Conservation (phyloP, 2,329 filamentous ascomycete genomes). For the Rutstroemia sp. region DNA sequence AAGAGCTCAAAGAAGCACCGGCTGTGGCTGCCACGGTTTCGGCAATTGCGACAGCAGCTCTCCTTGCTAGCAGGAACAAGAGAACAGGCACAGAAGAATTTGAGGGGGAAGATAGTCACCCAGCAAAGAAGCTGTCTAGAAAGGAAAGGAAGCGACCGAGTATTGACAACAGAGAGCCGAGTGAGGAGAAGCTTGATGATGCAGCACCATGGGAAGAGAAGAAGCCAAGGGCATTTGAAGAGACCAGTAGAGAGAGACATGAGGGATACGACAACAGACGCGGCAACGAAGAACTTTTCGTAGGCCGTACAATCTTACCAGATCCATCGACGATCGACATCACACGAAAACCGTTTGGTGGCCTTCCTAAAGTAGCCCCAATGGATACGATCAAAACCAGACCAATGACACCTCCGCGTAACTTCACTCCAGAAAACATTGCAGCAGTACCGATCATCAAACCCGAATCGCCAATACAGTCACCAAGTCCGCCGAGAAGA, state of each 20-base stretch:
- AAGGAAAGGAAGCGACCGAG: slow-evolving; percentile 34
- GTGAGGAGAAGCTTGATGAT: slow-evolving; percentile 40
- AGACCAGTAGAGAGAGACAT: slow-evolving; percentile 5
- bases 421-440: neutral
- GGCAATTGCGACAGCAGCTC: slow-evolving; percentile 17
- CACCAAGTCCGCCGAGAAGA: neutral
- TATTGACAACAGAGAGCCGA: slow-evolving; percentile 34
- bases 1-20: slow-evolving; percentile 21
- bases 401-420: neutral
- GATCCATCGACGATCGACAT: slow-evolving; percentile 14
- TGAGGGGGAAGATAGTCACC: slow-evolving; percentile 32
- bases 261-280: slow-evolving; percentile 18
- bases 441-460: neutral
- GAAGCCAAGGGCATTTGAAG: slow-evolving; percentile 30
- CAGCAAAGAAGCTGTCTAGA: slow-evolving; percentile 30
- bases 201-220: slow-evolving; percentile 38
- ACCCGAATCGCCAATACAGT: neutral
- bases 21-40: slow-evolving; percentile 16
- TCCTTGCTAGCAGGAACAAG: slow-evolving; percentile 10
- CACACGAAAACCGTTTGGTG: slow-evolving; percentile 8
- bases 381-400: neutral
- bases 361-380: neutral
- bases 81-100: slow-evolving; percentile 15
- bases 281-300: slow-evolving; percentile 29
- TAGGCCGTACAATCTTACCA: slow-evolving; percentile 16